Evolutionary conservation across 495 filamentous ascomycete species (phyloP), one percentile per base, ranked within the genome.

Genomic region (Copromyces sp.): DNA sequence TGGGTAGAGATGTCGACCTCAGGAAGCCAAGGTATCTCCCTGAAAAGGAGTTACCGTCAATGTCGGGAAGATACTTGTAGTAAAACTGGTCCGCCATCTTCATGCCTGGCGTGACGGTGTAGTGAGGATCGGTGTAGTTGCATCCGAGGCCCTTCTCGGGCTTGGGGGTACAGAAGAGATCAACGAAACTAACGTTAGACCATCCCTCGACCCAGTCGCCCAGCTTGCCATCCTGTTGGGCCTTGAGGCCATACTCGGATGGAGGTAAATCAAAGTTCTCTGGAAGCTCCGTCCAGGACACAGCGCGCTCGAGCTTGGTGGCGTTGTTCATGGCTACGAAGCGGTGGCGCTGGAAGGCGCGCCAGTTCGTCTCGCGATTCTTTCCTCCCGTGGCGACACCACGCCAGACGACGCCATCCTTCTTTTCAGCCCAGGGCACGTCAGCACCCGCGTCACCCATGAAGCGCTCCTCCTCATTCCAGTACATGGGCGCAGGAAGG

Each of bases 401-500:
- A 38, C 92, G 87, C 92, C 92, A 94, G 68, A 92, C 84, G 68
- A 89, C 79, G 3, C 78, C 81, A 47, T 87, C 78, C 17, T 79
- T 74, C 78, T 92, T 93, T 20, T 84, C 61, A 1, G 77, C 75
- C 92, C 91, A 92, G 20, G 80, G 71, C 17, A 83, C 81, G 47
- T 72, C 73, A 14, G 70, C 72, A 41, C 88, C 86, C 45, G 82
- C 77, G 70, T 92, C 86, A 69, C 89, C 89, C 4, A 84, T 85
- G 82, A 93, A 94, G n/a, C 90, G 87, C 70, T 86, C 81, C 68
- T 94, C 90, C 9, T 89, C 82, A 69, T 87, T 86, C 83, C 89
- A 90, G 79, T 94, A 93, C 89, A 92, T 91, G 69, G 92, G 88
- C 0, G 90, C 88, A 1, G 92, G 92, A 71, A 95, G 88, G 32